These are phyloP conservation scores for Saitozyma sp. DNA, from an alignment of 768 basidiomycete genomes.

Conservation along the genomic window DNA sequence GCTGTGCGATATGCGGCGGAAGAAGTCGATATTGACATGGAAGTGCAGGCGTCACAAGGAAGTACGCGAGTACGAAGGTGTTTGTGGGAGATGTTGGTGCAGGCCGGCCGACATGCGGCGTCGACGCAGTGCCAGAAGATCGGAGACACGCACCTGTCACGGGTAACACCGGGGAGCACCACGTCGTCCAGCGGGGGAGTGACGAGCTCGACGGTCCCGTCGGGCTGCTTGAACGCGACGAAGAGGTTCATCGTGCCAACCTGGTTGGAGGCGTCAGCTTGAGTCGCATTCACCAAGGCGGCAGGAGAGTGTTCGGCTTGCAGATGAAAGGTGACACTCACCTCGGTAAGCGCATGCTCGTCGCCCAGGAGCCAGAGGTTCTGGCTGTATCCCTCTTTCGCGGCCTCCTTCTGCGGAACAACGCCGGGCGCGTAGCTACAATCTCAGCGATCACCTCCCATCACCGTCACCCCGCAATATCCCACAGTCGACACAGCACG, in stretches of 20 bases:
- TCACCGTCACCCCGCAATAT: not conserved
- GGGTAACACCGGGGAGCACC: conserved; percentile 88
- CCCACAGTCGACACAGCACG: not conserved
- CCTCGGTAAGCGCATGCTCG: conserved; percentile 60
- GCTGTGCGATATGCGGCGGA: no score
- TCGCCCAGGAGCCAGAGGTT: conserved; percentile 76
- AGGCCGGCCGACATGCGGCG: no score
- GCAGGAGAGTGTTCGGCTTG: not conserved
- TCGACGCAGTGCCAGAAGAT: no score
- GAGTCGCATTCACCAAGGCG: not conserved
- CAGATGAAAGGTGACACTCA: conserved; percentile 17
- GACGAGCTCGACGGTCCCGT: conserved; percentile 74
- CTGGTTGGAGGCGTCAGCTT: conserved; percentile 35
- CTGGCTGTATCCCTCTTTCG: conserved; percentile 70
- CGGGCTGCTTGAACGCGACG: conserved; percentile 62
- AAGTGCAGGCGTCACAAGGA: no score
- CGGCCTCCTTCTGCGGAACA: conserved; percentile 69
- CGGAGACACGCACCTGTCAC: conserved; percentile 61
- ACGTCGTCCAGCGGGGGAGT: conserved; percentile 89
- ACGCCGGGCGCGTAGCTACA: conserved; percentile 77
- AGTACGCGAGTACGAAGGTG: not conserved
- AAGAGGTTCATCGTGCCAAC: conserved; percentile 84
- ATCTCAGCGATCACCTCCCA: not conserved
- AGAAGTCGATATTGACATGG: no score
- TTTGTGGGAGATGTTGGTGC: no score